Base-by-base conservation (phyloP, 2,329 filamentous ascomycete genomes). In the Diaporthe sp. region DNA sequence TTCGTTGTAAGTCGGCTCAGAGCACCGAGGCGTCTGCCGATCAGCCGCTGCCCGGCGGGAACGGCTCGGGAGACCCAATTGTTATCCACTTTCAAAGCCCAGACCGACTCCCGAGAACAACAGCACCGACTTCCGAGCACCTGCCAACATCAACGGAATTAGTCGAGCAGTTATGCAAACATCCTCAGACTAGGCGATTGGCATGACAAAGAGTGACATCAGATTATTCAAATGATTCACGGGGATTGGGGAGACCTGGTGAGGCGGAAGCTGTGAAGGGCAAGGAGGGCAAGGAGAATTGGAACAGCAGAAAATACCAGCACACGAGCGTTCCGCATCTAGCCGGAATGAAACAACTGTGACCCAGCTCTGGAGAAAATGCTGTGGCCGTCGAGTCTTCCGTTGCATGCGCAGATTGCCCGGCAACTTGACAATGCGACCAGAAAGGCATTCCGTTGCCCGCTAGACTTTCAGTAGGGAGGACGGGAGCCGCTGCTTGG, bases 141-240 rank as follows among this genome's bases (percentile, higher is more conserved):
- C 64, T 68, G 64, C 64, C 47, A 68, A 30, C 35, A 67, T 52
- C 45, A 30, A 52, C 25, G 45, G 30, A 25, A 67, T 40, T 2
- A 19, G 19, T 52, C 28, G 45, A 52, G 45, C 45, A 67, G 30
- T 13, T 38, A 54, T 67, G 64, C 64, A 54, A 38, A 52, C 33
- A 68, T 52, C 30, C 64, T 68, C 47, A 33, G 19, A 68, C 64
- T 40, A 47, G 45, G 35, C 64, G n/a, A 38, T 68, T 54, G 64
- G 64, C 64, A 68, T 68, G 64, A 68, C 64, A 54, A 68, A 68
- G 45, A 54, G 64, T 68, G 64, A 68, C 64, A 54, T 68, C 45
- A 54, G 45, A 54, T 68, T 68, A 54, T 68, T 40, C 64, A 38
- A 54, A 10, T 25, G 64, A 40, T 28, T 54, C 47, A 28, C 45